These are phyloP conservation scores for Lachancea sp. DNA, from an alignment of 805 yeast species.

Conservation along the genomic window DNA sequence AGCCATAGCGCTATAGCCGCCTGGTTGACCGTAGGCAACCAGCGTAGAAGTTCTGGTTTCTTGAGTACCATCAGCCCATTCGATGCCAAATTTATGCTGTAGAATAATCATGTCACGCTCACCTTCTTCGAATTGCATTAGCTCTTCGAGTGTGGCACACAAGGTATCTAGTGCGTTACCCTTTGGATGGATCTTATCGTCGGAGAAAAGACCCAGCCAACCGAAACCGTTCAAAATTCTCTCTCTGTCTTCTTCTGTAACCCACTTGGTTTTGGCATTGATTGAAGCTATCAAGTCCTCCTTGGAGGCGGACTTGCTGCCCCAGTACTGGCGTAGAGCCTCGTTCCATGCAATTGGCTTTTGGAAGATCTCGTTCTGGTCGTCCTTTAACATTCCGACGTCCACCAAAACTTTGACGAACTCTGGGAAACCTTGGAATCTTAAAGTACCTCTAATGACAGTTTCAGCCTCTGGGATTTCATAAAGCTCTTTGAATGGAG, in stretches of 20 bases:
- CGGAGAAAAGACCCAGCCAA: conserved; percentile 92
- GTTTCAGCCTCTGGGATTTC: conserved; percentile 96
- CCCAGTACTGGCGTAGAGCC: conserved; percentile 69
- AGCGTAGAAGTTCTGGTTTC: conserved; percentile 94
- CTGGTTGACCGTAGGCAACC: conserved; percentile 82
- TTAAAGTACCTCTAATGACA: conserved; percentile 91
- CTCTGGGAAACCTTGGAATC: conserved; percentile 99
- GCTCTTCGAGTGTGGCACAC: conserved; percentile 91
- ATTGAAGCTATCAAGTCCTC: conserved; percentile 71
- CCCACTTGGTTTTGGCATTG: conserved; percentile 71
- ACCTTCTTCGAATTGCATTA: conserved; percentile 92
- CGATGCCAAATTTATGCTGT: conserved; percentile 97
- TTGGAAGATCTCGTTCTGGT: conserved; percentile 52
- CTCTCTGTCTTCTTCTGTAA: conserved; percentile 72
- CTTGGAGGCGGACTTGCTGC: conserved; percentile 63
- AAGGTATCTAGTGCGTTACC: conserved; percentile 93
- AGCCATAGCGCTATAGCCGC: conserved; percentile 97
- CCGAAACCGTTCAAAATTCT: conserved; percentile 82
- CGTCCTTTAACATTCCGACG: conserved; percentile 84
- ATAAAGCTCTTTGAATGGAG: conserved; percentile 86
- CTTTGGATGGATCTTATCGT: conserved; percentile 70
- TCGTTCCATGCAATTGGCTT: conserved; percentile 76
- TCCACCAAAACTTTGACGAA: conserved; percentile 93
- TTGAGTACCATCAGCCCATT: conserved; percentile 86
- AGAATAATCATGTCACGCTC: conserved; percentile 93